Percentiles rank a stretch among this genome's conserved stretches.
Conservation (phyloP, 805 yeast genomes). For the Komagataella populi region DNA sequence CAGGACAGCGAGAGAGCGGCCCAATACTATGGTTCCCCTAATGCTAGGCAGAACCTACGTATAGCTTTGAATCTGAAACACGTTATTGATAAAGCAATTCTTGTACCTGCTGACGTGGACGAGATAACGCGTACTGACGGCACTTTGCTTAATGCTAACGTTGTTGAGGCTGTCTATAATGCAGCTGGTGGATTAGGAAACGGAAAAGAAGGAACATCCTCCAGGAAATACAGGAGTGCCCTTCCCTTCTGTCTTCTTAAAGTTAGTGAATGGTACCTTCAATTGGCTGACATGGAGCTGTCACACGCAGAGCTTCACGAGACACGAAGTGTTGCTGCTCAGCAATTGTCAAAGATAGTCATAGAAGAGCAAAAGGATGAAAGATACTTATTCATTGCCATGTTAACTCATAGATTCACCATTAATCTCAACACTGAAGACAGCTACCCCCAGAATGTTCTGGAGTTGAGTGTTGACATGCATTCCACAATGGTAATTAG, state of each 20-base stretch:
- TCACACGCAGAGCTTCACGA: constrained; percentile 53
- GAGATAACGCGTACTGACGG: constrained; percentile 43
- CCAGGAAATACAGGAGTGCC: constrained; percentile 52
- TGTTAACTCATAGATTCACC: constrained; percentile 65
- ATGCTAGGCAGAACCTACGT: constrained; percentile 53
- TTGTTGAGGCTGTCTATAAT: constrained; percentile 42
- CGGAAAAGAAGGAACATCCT: constrained; percentile 37
- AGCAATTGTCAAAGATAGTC: constrained; percentile 53
- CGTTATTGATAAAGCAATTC: constrained; percentile 59
- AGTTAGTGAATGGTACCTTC: constrained; percentile 70
- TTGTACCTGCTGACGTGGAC: constrained; percentile 40
- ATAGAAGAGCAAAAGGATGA: constrained; percentile 52
- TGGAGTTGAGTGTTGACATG: constrained; percentile 79
- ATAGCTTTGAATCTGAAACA: constrained; percentile 63
- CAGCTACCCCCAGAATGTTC: constrained; percentile 53
- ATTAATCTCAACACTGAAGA: constrained; percentile 52
- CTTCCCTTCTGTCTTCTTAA: constrained; percentile 58
- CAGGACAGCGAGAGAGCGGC: background rate
- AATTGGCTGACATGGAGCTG: constrained; percentile 42
- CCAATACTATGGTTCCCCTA: constrained; percentile 25
- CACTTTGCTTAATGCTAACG: constrained; percentile 41
- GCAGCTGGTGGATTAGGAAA: constrained; percentile 77
- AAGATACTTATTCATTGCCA: constrained; percentile 51
- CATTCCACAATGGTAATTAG: constrained; percentile 69
- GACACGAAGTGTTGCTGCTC: constrained; percentile 57